Evolutionary conservation across 805 yeast genomes (phyloP).

Genomic region (Sugiyamaella valdiviana): DNA sequence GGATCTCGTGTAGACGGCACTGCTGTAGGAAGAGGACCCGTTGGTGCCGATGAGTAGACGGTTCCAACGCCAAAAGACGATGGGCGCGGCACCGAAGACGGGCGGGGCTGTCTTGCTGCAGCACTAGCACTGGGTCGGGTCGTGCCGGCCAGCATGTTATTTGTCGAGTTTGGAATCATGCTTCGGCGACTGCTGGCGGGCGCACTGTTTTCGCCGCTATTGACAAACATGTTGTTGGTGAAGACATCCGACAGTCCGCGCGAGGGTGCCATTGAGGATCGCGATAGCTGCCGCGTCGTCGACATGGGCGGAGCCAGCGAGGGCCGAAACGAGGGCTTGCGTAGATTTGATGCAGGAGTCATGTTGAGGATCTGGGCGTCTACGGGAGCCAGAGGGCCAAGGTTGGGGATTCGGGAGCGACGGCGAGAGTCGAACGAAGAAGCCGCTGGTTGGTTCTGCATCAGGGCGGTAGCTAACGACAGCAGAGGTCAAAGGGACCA

Average conservation of each 20-base stretch:
- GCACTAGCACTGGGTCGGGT: slow-evolving; percentile 6
- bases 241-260: slow-evolving; percentile 15
- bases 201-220: neutral
- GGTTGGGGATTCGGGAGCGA: neutral
- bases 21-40: neutral
- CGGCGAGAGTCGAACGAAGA: neutral
- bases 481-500: too few species aligned
- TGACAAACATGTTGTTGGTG: neutral
- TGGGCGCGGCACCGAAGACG: slow-evolving; percentile 10
- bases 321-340: slow-evolving; percentile 16
- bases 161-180: slow-evolving; percentile 3
- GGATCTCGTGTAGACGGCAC: slow-evolving; percentile 42
- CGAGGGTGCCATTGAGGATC: slow-evolving; percentile 16
- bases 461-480: too few species aligned
- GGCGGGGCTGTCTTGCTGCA: slow-evolving; percentile 6
- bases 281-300: slow-evolving; percentile 1
- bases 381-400: slow-evolving; percentile 4
- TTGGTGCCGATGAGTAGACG: neutral
- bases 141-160: too few species aligned
- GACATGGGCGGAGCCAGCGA: slow-evolving; percentile 9
- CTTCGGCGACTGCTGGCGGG: slow-evolving; percentile 1
- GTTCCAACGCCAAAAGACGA: slow-evolving; percentile 18
- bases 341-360: slow-evolving; percentile 11
- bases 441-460: neutral
- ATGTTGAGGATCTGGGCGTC: slow-evolving; percentile 6